Evolutionary conservation across 2,329 filamentous ascomycete genomes (phyloP), one percentile per base, ranked within the genome.

Genomic region (Ophiostoma angusticollis): DNA sequence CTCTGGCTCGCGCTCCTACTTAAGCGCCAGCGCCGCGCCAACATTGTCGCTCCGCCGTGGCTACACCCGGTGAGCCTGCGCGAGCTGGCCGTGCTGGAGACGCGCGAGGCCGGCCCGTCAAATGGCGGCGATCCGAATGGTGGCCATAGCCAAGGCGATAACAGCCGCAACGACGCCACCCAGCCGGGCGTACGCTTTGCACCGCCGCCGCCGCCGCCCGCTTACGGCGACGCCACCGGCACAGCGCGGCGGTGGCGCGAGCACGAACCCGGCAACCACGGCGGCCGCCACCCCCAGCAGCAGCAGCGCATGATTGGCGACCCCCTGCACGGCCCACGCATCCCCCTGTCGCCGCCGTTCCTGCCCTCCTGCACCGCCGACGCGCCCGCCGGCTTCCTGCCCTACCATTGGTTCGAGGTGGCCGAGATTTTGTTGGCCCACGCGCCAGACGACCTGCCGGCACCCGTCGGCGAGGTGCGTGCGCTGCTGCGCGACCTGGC

Each of bases 341-440:
- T 52, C 4, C 44, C 62, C 2, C 54, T 77, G 0, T 75, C 78
- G 1, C 74, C 87, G 4, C 89, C 89, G 0, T 95, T 95, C 54
- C 61, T 93, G 1, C 73, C 76, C 1, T 78, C 79, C 13, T 84
- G 81, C 47, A 86, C 80, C 0, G 74, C 79, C 16, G 65, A 74
- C 33, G 74, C 80, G 2, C 75, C 79, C 8, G 62, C 76, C 1
- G 75, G 77, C 29, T 74, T 78, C 12, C 65, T 98, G 23, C 91
- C 91, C 0, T 96, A 93, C 56, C 89, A 96, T 63, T 98, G 89
- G 87, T 72, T 93, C 30, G 91, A 96, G 60, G 63, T 96, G 8
- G 80, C 82, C 14, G 86, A 94, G 59, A 77, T 93, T 55, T 65
- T 98, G 32, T 72, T 98, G 2, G 81, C 87, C 33, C 80, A 84